phyloP scores from a whole-genome alignment of 768 basidiomycete species.

The Boletus edulis region DNA sequence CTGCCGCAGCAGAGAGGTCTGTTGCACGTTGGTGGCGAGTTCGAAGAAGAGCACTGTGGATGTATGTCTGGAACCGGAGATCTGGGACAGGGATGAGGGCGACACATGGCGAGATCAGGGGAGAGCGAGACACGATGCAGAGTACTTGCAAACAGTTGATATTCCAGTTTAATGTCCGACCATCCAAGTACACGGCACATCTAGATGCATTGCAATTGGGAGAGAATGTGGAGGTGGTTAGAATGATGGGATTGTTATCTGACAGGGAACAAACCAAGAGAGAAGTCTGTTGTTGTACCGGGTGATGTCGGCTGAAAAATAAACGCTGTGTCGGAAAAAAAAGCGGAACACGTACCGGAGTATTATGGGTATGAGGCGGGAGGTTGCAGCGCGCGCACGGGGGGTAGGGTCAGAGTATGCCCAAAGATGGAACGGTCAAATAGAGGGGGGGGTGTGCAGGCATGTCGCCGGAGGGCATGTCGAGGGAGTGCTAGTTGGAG shows the following conservation, averaged over 20 bases:
- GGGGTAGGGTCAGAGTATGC: not conserved
- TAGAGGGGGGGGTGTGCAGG: not conserved
- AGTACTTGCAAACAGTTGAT: conserved; percentile 1
- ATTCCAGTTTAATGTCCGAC: conserved; percentile 25
- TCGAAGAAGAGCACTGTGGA: conserved; percentile 7
- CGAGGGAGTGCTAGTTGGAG: not conserved
- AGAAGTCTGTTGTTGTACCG: conserved; percentile 8
- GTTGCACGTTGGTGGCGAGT: conserved; percentile 7
- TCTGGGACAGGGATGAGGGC: conserved; percentile 11
- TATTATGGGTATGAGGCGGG: too few relatives aligned
- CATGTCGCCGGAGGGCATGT: conserved; percentile 3
- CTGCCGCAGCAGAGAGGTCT: conserved; percentile 17
- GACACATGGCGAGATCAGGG: conserved; percentile 13
- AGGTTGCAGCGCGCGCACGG: too few relatives aligned
- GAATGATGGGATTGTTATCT: not conserved
- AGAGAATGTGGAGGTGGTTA: too few relatives aligned
- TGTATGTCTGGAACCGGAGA: conserved; percentile 12
- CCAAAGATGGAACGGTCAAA: conserved; percentile 5
- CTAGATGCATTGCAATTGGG: not conserved
- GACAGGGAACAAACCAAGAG: conserved; percentile 6
- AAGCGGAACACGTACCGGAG: too few relatives aligned
- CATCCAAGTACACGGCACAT: not conserved
- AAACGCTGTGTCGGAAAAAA: not conserved
- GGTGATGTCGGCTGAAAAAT: not conserved
- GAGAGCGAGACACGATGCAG: conserved; percentile 11